Evolutionary conservation across 192 early-diverging fungal species (phyloP).

Genomic region (Mortierella hygrophila): DNA sequence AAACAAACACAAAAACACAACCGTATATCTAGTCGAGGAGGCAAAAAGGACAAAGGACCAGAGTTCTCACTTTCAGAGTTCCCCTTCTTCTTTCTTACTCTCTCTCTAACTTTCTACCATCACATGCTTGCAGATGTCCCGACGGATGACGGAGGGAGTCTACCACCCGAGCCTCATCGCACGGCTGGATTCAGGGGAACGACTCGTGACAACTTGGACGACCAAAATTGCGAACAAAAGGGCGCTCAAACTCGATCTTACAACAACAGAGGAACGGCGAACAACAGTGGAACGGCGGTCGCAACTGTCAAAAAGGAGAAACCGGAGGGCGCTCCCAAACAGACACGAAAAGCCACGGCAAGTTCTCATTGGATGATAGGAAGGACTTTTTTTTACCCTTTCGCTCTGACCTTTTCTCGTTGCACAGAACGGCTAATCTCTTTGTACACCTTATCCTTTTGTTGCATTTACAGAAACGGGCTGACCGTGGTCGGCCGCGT

Average conservation of each 20-base stretch:
- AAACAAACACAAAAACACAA: background rate
- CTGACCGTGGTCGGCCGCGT: constrained; percentile 70
- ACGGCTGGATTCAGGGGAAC: background rate
- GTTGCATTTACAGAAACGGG: constrained; percentile 60
- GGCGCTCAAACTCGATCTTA: background rate
- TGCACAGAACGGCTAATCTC: background rate
- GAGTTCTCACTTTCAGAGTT: constrained; percentile 11
- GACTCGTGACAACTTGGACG: background rate
- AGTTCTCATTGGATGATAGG: constrained; percentile 14
- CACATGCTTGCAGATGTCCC: constrained; percentile 8
- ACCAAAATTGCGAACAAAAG: background rate
- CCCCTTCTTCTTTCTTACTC: background rate
- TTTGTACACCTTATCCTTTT: background rate
- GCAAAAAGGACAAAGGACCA: constrained; percentile 9
- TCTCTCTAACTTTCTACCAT: background rate
- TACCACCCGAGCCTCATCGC: constrained; percentile 9
- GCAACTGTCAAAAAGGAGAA: constrained; percentile 26
- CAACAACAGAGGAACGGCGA: constrained; percentile 7
- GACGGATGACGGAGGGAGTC: constrained; percentile 1
- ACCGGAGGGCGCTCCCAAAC: constrained; percentile 39
- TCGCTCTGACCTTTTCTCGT: background rate
- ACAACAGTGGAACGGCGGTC: constrained; percentile 1
- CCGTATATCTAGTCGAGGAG: background rate
- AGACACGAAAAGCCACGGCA: constrained; percentile 48
- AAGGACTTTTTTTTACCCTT: background rate